Evolutionary conservation across 1,139 yeast species (phyloP).

Genomic region (Suhomyces kunorum): DNA sequence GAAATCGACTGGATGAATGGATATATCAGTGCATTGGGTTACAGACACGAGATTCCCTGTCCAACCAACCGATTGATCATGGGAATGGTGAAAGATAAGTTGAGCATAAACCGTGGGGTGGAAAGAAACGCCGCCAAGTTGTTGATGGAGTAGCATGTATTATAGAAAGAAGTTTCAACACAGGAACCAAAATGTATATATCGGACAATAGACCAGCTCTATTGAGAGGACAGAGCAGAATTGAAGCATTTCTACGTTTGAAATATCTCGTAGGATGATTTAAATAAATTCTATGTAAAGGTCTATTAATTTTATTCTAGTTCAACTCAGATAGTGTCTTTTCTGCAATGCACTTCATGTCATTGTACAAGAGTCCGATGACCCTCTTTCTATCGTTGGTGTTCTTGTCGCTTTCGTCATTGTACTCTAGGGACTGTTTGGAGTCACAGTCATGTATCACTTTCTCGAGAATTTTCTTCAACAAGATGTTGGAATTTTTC

Average conservation of each 20-base stretch:
- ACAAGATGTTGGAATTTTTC: conserved; percentile 26
- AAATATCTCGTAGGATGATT: no score
- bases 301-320: not conserved
- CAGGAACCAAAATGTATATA: no score
- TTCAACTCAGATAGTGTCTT: not conserved
- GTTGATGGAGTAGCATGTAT: conserved; percentile 6
- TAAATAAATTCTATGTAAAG: no score
- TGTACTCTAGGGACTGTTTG: conserved; percentile 20
- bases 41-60: conserved; percentile 38
- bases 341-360: conserved; percentile 27
- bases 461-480: conserved; percentile 36
- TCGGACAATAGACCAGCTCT: no score
- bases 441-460: conserved; percentile 26
- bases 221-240: no score
- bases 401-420: conserved; percentile 18
- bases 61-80: conserved; percentile 50
- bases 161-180: not conserved
- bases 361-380: conserved; percentile 27
- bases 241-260: no score
- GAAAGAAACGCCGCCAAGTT: conserved; percentile 25
- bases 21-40: conserved; percentile 57
- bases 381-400: conserved; percentile 19
- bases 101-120: conserved; percentile 33
- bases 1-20: conserved; percentile 86
- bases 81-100: conserved; percentile 49